Conservation (phyloP, 208 protist species). For the Crithidia mellificae region DNA sequence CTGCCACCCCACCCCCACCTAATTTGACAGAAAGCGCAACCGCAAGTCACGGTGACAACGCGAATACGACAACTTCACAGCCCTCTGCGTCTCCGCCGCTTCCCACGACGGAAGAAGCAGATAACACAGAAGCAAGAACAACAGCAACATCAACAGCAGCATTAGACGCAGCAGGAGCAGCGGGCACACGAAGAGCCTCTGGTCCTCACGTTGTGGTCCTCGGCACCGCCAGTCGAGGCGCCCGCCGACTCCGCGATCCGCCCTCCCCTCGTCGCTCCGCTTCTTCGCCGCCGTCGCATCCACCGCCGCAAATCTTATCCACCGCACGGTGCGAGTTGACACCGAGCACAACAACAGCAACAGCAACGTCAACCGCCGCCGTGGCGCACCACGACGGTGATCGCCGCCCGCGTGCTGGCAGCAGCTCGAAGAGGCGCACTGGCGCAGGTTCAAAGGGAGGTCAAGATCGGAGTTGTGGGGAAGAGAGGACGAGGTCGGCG, state of each 20-base stretch:
- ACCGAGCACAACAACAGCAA: too few relatives aligned
- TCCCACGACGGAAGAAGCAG: background rate
- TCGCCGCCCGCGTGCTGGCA: too few relatives aligned
- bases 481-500: too few relatives aligned
- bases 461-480: too few relatives aligned
- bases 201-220: too few relatives aligned
- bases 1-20: too few relatives aligned
- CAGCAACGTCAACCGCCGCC: background rate
- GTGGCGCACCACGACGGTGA: background rate
- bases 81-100: background rate
- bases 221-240: background rate
- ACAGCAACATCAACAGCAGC: background rate
- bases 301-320: background rate
- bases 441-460: too few relatives aligned
- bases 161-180: background rate
- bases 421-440: too few relatives aligned
- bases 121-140: background rate
- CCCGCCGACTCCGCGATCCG: background rate
- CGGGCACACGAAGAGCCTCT: too few relatives aligned
- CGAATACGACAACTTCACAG: background rate
- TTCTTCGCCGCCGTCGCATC: slow-evolving; percentile 3
- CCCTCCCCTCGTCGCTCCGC: slow-evolving; percentile 10
- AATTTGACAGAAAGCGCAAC: too few relatives aligned
- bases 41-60: background rate
- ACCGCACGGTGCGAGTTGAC: slow-evolving; percentile 9